Conservation (phyloP, 148 eudicot species). For the Diospyros kaki region DNA sequence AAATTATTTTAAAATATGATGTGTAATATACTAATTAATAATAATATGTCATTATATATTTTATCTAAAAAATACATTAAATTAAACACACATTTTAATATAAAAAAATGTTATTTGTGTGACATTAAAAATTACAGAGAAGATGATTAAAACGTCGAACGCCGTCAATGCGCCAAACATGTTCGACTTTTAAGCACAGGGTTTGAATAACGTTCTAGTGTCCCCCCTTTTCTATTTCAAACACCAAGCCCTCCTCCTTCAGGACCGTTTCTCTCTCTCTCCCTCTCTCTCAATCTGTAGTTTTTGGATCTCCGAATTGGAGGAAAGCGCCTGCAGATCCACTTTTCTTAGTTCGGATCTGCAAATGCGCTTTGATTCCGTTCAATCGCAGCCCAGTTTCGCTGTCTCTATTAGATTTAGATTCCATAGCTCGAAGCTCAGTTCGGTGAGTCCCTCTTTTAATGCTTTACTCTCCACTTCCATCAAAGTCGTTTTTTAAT, state of each 20-base stretch:
- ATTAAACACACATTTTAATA: too few relatives aligned
- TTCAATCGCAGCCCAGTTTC: background rate
- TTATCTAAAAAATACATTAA: too few relatives aligned
- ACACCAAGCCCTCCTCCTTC: background rate
- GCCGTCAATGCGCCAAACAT: background rate
- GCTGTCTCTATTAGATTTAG: constrained; percentile 7
- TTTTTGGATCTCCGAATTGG: background rate
- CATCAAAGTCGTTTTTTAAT: background rate
- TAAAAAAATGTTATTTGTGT: too few relatives aligned
- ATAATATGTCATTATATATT: too few relatives aligned
- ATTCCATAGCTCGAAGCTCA: constrained; percentile 23
- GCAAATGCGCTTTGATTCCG: constrained; percentile 18
- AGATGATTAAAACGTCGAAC: too few relatives aligned
- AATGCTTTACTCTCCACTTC: background rate
- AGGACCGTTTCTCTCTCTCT: constrained; percentile 15
- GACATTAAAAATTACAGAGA: too few relatives aligned
- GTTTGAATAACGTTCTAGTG: constrained; percentile 14
- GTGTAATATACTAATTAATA: too few relatives aligned
- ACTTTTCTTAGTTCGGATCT: constrained; percentile 6
- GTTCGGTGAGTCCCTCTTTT: constrained; percentile 24
- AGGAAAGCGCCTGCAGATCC: constrained; percentile 4
- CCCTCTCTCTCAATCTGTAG: constrained; percentile 2
- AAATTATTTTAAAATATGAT: too few relatives aligned
- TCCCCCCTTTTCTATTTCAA: constrained; percentile 22
- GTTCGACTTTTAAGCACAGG: constrained; percentile 20